A percentile compares a stretch with the other conserved stretches of the same genome.
phyloP scores from a whole-genome alignment of 441 rosid species.

The Viola pubescens region DNA sequence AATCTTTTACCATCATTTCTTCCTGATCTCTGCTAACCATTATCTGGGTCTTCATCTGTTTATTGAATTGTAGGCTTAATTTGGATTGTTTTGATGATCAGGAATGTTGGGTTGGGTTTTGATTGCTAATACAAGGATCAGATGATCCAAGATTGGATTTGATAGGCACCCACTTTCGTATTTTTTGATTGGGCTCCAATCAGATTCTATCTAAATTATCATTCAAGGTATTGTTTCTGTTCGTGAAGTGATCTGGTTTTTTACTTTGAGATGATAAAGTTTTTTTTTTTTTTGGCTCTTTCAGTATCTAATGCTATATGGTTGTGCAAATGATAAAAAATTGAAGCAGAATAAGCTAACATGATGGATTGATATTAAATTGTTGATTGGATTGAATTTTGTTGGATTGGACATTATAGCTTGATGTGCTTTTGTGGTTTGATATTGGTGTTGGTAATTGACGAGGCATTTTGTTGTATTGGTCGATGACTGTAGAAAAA shows the following conservation, averaged over 20 bases:
- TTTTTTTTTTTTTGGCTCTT: conserved; percentile 9
- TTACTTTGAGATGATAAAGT: conserved; percentile 10
- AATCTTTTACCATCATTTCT: conserved; percentile 13
- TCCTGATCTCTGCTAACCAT: conserved; percentile 25
- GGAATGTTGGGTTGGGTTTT: conserved; percentile 31
- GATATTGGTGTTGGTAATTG: conserved; percentile 26
- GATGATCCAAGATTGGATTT: conserved; percentile 61
- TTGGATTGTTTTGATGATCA: conserved; percentile 19
- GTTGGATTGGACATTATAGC: conserved; percentile 13
- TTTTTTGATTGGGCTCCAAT: conserved; percentile 38
- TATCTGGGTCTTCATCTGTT: conserved; percentile 25
- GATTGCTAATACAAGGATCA: conserved; percentile 40
- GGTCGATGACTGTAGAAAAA: conserved; percentile 34
- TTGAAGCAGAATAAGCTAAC: conserved; percentile 13
- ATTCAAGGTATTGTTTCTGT: conserved; percentile 30
- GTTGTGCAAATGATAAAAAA: conserved; percentile 14
- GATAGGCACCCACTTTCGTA: conserved; percentile 27
- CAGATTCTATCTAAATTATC: conserved; percentile 52
- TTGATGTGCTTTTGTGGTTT: conserved; percentile 11
- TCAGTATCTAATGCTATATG: conserved; percentile 4
- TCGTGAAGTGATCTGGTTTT: conserved; percentile 26
- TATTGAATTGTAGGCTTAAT: conserved; percentile 14
- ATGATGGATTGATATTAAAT: background rate
- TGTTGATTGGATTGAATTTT: conserved; percentile 1
- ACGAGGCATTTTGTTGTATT: conserved; percentile 27